Evolutionary conservation across 208 protist genomes (phyloP), one percentile per base, ranked within the genome.

Genomic region (Leishmania aethiopica): DNA sequence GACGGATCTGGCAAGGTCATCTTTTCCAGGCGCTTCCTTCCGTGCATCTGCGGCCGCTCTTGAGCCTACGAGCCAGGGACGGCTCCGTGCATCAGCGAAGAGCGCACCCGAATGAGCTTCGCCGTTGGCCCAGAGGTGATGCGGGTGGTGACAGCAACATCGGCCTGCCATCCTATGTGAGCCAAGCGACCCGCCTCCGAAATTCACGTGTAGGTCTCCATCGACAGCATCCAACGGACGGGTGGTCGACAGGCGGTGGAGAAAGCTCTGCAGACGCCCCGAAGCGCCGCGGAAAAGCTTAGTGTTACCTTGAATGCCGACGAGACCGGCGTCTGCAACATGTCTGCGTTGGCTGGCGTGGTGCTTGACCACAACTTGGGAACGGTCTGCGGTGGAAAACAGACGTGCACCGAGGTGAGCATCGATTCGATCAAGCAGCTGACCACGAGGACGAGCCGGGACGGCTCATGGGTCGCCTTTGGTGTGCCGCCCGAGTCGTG

Each of bases 211-310:
- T 49, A 49, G 17, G 47, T 67, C 11, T 75, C 51, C 64, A 81
- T 81, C 42, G 40, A 64, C 35, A 75, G 66, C 67, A n/a, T 75
- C 51, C 78, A 76, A 25, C 35, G 7, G 64, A 70, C 64, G 64
- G 0, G 64, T 42, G 15, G 64, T 22, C 64, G 11, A 70, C 64
- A 45, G 35, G 32, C 64, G 35, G 64, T 45, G 1, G 64, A 40
- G 32, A 17, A 10, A 17, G 35, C 64, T 11, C 64, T 70, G 64
- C 32, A 42, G 5, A 35, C 1, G 28, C n/a, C 64, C n/a, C 32
- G 64, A 70, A 17, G 1, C 28, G 35, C 64, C 15, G 64, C 35
- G 17, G 13, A 17, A 70, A 42, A 10, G 35, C 6, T 40, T 22
- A 40, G n/a, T 10, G 4, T 45, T 17, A 70, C 64, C 35, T 42